Evolutionary conservation across 306 rosid species (phyloP).

Genomic region (Abrus pulchellus): DNA sequence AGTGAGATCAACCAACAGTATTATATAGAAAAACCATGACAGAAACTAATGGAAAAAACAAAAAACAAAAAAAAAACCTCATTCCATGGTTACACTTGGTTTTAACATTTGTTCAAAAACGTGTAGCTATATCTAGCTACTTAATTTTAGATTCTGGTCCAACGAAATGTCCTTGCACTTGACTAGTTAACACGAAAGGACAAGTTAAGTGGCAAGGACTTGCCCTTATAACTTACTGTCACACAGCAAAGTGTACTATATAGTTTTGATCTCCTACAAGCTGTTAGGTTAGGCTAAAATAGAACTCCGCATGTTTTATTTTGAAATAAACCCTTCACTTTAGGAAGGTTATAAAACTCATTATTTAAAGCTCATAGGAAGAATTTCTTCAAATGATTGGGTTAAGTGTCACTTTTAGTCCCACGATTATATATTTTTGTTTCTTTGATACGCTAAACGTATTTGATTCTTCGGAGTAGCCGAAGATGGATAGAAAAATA

Average conservation of each 20-base stretch:
- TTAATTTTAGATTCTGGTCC: slow-evolving; percentile 35
- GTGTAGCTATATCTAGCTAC: slow-evolving; percentile 49
- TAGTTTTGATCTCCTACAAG: background rate
- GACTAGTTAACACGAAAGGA: background rate
- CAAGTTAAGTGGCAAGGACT: background rate
- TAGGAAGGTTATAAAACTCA: background rate
- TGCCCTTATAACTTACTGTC: background rate
- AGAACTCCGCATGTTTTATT: background rate
- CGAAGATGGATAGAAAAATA: background rate
- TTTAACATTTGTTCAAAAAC: slow-evolving; percentile 22
- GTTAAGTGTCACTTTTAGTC: background rate
- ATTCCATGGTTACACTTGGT: slow-evolving; percentile 30
- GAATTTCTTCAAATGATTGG: background rate
- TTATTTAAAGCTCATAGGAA: background rate
- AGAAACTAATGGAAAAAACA: background rate
- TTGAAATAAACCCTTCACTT: background rate
- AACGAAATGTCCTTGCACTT: slow-evolving; percentile 20
- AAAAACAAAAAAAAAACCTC: background rate
- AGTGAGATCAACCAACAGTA: slow-evolving; percentile 23
- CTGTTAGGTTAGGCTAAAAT: no score
- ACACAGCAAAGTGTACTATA: background rate
- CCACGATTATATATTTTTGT: background rate
- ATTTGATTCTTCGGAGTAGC: background rate
- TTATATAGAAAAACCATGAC: slow-evolving; percentile 35
- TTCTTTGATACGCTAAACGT: background rate